Evolutionary conservation across 768 basidiomycete species (phyloP).

Genomic region (Trametes gibbosa): DNA sequence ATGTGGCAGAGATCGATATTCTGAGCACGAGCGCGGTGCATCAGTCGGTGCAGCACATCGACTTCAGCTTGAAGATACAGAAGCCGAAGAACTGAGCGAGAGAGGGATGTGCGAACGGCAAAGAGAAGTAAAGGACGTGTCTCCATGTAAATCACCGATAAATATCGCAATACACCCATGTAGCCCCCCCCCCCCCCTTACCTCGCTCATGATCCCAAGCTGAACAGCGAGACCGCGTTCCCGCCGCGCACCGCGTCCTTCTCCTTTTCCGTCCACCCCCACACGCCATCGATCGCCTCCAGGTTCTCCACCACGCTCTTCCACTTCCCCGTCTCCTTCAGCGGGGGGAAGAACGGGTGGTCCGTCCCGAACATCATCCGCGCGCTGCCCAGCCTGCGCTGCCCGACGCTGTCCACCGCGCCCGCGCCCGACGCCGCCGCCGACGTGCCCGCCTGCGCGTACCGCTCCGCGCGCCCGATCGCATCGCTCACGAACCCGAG

Average conservation of each 20-base stretch:
- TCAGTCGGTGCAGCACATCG: constrained; percentile 90
- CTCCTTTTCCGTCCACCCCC: constrained; percentile 57
- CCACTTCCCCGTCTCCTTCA: constrained; percentile 69
- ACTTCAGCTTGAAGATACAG: constrained; percentile 97
- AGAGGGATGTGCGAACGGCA: not conserved
- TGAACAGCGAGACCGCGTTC: constrained; percentile 75
- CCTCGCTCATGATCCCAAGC: constrained; percentile 21
- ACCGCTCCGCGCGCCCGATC: constrained; percentile 57
- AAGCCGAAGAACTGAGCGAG: constrained; percentile 39
- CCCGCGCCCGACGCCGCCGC: constrained; percentile 13
- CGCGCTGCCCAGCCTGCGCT: constrained; percentile 49
- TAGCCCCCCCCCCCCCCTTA: not conserved
- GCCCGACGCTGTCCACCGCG: constrained; percentile 24
- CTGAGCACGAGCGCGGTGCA: constrained; percentile 88
- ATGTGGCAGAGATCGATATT: constrained; percentile 84
- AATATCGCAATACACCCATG: not conserved
- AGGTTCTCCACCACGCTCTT: constrained; percentile 83
- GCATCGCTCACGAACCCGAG: constrained; percentile 73
- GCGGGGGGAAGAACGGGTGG: constrained; percentile 89
- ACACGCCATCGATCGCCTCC: constrained; percentile 68
- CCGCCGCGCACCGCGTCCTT: constrained; percentile 64
- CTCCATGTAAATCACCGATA: not conserved
- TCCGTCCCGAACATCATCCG: constrained; percentile 83
- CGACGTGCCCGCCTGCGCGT: constrained; percentile 25
- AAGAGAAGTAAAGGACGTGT: not conserved